A percentile compares a stretch with the other conserved stretches of the same genome.
These are phyloP conservation scores for Fusarium camptoceras DNA, from an alignment of 2,329 filamentous ascomycete genomes.

Conservation along the genomic window DNA sequence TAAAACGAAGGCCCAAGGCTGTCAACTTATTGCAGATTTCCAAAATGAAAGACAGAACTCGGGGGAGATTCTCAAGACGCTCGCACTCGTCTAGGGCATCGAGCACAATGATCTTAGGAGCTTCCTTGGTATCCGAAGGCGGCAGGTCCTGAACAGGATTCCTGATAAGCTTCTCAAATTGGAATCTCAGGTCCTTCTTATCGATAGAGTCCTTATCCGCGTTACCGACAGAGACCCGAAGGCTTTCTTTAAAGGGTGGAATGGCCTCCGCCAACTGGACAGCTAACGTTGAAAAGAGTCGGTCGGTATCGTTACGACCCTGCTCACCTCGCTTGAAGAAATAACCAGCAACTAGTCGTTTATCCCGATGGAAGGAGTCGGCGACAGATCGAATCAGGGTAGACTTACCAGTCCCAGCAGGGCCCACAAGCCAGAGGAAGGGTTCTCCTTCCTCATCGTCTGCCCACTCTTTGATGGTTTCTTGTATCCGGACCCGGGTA, in stretches of 20 bases:
- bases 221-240: fast-evolving
- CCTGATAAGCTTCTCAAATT: neutral
- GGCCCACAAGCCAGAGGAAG: neutral
- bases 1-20: fast-evolving
- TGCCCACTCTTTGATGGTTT: neutral
- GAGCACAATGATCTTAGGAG: neutral
- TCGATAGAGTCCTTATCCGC: fast-evolving
- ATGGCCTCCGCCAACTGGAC: fast-evolving
- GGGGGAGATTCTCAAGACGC: neutral
- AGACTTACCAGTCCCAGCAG: neutral
- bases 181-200: neutral
- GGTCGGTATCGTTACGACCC: neutral
- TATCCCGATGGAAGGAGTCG: fast-evolving
- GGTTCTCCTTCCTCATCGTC: fast-evolving
- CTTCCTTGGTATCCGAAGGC: fast-evolving
- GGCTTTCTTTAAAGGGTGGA: neutral
- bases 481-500: neutral
- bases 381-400: fast-evolving
- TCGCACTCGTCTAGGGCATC: neutral
- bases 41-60: fast-evolving
- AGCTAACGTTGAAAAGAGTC: neutral
- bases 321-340: neutral
- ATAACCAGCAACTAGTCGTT: fast-evolving
- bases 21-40: neutral
- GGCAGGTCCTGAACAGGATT: fast-evolving